These are phyloP conservation scores for Diaporthe destruens DNA, from an alignment of 2,329 filamentous ascomycete species.

Conservation along the genomic window DNA sequence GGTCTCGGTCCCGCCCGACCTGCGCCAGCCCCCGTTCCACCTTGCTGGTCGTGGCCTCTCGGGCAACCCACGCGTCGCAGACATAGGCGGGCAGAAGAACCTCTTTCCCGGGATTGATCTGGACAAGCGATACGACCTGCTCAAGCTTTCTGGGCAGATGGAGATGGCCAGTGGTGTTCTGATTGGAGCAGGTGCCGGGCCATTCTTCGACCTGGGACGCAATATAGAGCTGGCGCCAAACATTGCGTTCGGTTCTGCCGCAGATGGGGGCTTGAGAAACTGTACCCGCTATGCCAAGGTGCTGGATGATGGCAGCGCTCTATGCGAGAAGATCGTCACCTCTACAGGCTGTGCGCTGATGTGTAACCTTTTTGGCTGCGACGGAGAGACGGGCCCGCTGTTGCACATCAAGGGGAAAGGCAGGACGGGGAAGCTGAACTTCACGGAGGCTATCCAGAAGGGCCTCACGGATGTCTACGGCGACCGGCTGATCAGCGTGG, in stretches of 20 bases:
- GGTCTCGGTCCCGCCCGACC: constrained; percentile 48
- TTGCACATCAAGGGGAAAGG: constrained; percentile 52
- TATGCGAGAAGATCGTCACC: constrained; percentile 37
- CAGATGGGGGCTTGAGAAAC: constrained; percentile 46
- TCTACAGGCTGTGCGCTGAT: constrained; percentile 56
- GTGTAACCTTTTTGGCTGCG: constrained; percentile 57
- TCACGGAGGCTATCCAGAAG: constrained; percentile 51
- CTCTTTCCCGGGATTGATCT: constrained; percentile 53
- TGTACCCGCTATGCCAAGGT: constrained; percentile 48
- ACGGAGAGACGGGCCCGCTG: constrained; percentile 51
- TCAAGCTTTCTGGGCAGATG: constrained; percentile 51
- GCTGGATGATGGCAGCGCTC: constrained; percentile 36
- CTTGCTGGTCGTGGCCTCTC: constrained; percentile 55
- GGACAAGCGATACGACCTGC: constrained; percentile 51
- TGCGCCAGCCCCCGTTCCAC: constrained; percentile 53
- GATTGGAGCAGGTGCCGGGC: constrained; percentile 58
- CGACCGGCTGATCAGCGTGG: constrained; percentile 53
- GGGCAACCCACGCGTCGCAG: constrained; percentile 55
- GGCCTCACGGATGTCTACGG: constrained; percentile 51
- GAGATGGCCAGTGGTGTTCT: constrained; percentile 53
- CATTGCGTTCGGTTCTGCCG: constrained; percentile 48
- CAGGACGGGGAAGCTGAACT: constrained; percentile 49
- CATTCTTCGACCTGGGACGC: constrained; percentile 55
- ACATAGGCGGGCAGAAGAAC: constrained; percentile 59
- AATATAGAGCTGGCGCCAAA: constrained; percentile 59